Percentiles rank a stretch among this genome's conserved stretches.
Evolutionary conservation across 176 grass and related monocot species (phyloP).

Genomic region (Zoysia japonica): DNA sequence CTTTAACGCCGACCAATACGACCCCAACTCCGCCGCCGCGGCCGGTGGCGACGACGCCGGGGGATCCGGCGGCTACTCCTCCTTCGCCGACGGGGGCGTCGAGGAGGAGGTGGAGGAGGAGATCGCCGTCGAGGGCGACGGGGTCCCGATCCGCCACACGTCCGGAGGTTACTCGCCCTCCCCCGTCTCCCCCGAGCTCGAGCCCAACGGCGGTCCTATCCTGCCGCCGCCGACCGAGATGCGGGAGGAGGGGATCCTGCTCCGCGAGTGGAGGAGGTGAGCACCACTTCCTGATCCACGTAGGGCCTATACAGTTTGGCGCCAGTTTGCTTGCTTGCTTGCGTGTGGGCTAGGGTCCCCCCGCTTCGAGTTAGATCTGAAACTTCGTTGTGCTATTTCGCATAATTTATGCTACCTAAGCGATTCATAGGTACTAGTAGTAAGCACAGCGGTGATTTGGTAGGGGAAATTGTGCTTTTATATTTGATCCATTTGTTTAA

Average conservation of each 20-base stretch:
- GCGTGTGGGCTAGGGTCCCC: slow-evolving; percentile 28
- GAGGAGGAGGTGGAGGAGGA: slow-evolving; percentile 55
- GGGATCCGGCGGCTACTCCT: slow-evolving; percentile 39
- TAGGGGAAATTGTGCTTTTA: background rate
- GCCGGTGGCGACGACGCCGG: background rate
- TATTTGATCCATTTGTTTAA: background rate
- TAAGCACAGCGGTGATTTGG: background rate
- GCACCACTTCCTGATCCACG: slow-evolving; percentile 12
- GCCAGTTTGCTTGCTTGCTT: background rate
- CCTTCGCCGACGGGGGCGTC: slow-evolving; percentile 41
- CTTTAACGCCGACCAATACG: slow-evolving; percentile 38
- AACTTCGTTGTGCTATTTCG: background rate
- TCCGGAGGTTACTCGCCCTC: slow-evolving; percentile 48
- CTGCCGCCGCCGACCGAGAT: slow-evolving; percentile 72
- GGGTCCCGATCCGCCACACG: slow-evolving; percentile 46
- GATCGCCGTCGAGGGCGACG: slow-evolving; percentile 41
- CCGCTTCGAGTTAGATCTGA: slow-evolving; percentile 33
- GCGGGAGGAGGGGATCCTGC: slow-evolving; percentile 58
- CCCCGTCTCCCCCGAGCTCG: slow-evolving; percentile 54
- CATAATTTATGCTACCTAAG: background rate
- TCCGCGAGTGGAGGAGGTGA: slow-evolving; percentile 89
- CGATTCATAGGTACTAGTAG: background rate
- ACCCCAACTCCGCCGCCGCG: background rate
- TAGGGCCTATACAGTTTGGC: background rate
- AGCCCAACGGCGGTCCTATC: slow-evolving; percentile 49